phyloP scores from a whole-genome alignment of 1,284 basidiomycete species.

The Anthracocystis walkeri region DNA sequence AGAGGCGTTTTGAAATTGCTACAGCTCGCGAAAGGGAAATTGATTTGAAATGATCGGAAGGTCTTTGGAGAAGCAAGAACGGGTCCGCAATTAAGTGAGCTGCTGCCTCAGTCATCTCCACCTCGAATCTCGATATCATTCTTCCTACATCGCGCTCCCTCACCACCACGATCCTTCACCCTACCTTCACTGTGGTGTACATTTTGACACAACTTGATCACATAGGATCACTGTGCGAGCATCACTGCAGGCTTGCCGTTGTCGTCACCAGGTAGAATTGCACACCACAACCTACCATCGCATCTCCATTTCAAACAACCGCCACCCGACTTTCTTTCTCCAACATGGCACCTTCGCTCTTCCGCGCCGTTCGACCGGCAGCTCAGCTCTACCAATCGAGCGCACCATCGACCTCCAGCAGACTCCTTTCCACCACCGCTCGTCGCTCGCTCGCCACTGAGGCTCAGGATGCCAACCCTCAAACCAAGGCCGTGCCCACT shows the following conservation, averaged over 20 bases:
- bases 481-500: conserved; percentile 37
- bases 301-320: conserved; percentile 1
- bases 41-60: conserved; percentile 51
- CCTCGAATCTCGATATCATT: not conserved
- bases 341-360: conserved; percentile 49
- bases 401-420: conserved; percentile 37
- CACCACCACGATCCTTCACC: conserved; percentile 24
- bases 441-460: conserved; percentile 56
- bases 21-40: not conserved
- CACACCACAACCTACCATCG: conserved; percentile 7
- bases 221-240: not conserved
- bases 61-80: conserved; percentile 13
- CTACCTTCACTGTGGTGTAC: not conserved
- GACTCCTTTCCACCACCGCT: conserved; percentile 38
- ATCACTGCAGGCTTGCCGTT: not conserved
- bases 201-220: not conserved
- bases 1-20: not conserved
- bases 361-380: conserved; percentile 47
- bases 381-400: conserved; percentile 39
- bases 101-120: conserved; percentile 12
- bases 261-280: not conserved
- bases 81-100: not conserved
- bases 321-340: conserved; percentile 15
- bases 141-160: not conserved
- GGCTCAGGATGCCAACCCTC: conserved; percentile 43